Percentiles rank a stretch among this genome's conserved stretches.
phyloP scores from a whole-genome alignment of 805 yeast genomes.

The Naumovozyma castellii region DNA sequence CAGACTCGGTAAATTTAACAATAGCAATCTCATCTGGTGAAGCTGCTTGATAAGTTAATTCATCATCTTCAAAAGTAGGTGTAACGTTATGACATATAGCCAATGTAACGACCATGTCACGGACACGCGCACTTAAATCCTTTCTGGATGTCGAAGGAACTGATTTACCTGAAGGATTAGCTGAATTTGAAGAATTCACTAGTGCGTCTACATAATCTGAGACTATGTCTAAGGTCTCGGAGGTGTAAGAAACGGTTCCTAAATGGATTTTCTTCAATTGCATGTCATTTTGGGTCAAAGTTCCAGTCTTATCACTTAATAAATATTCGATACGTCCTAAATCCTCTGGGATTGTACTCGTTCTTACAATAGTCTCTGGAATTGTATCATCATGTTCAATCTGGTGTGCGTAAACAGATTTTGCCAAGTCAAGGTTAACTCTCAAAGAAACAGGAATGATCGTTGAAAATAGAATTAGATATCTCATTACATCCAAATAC shows the following conservation, averaged over 20 bases:
- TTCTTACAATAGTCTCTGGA: constrained; percentile 83
- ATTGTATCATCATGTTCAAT: constrained; percentile 81
- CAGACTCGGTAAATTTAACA: constrained; percentile 78
- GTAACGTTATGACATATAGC: constrained; percentile 98
- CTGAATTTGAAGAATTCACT: constrained; percentile 6
- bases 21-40: constrained; percentile 98
- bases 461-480: constrained; percentile 83
- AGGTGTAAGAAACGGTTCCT: constrained; percentile 86
- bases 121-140: constrained; percentile 65
- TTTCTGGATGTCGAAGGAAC: constrained; percentile 37
- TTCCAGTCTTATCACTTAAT: constrained; percentile 91
- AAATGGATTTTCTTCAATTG: constrained; percentile 86
- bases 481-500: constrained; percentile 88
- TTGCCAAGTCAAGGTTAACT: constrained; percentile 90
- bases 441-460: constrained; percentile 93
- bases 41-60: constrained; percentile 84
- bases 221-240: constrained; percentile 87
- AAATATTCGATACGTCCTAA: constrained; percentile 90
- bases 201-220: constrained; percentile 48
- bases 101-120: constrained; percentile 71
- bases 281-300: constrained; percentile 97
- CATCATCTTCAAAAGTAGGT: constrained; percentile 76
- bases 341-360: constrained; percentile 97
- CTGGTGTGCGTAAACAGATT: constrained; percentile 90
- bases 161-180: constrained; percentile 8